These are phyloP conservation scores for Colletotrichum coccodes DNA, from an alignment of 2,329 filamentous ascomycete genomes.

Conservation along the genomic window DNA sequence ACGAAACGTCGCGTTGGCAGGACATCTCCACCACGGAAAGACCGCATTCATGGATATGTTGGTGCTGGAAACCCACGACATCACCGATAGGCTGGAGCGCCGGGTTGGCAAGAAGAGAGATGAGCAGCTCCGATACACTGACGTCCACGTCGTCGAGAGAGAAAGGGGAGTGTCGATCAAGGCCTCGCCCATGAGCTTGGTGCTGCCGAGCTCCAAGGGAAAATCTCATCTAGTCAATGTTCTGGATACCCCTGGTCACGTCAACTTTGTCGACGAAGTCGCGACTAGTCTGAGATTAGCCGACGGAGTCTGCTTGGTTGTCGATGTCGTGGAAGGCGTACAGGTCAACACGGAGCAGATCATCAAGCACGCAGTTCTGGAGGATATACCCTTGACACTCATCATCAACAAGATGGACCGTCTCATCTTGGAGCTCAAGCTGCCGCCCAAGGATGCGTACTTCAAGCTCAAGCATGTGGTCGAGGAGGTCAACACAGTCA, in stretches of 20 bases:
- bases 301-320: constrained; percentile 91
- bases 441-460: constrained; percentile 95
- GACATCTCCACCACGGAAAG: constrained; percentile 97
- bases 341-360: constrained; percentile 97
- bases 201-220: constrained; percentile 86
- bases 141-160: constrained; percentile 88
- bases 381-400: constrained; percentile 88
- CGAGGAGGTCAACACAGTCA: constrained; percentile 96
- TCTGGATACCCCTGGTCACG: constrained; percentile 95
- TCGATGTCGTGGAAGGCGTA: constrained; percentile 99
- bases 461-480: constrained; percentile 99
- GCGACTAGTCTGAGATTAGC: constrained; percentile 87
- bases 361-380: constrained; percentile 93
- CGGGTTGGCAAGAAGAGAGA: constrained; percentile 84
- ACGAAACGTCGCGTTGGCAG: constrained; percentile 90
- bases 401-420: constrained; percentile 98
- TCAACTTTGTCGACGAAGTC: constrained; percentile 98
- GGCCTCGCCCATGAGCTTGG: constrained; percentile 91
- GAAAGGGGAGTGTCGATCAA: constrained; percentile 94
- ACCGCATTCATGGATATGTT: constrained; percentile 99
- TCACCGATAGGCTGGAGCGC: constrained; percentile 81
- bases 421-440: constrained; percentile 90
- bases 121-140: constrained; percentile 94
- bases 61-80: constrained; percentile 93
- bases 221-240: constrained; percentile 97